Evolutionary conservation across 805 yeast species (phyloP), one percentile per base, ranked within the genome.

Genomic region (Torulaspora delbrueckii): DNA sequence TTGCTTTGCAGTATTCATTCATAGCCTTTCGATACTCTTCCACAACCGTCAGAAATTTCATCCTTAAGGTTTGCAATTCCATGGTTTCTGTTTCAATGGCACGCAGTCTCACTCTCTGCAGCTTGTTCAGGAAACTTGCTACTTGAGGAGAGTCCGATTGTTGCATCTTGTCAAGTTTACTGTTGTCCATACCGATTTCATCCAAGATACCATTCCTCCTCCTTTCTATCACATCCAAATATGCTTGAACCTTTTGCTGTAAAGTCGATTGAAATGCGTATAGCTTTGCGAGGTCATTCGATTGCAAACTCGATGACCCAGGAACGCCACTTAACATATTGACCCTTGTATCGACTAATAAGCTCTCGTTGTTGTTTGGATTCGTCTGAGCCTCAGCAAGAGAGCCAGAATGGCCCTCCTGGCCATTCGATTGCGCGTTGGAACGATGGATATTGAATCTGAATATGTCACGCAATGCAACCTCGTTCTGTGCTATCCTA

Each of bases 31-130:
- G 58, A 44, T 58, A 63, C 26, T 59, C 61, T 24, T 62, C 57
- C 8, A 63, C 56, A 2, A 57, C 52, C 2, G 54, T 53, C 23
- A 48, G 37, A 37, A 60, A 57, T 36, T 55, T 58, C 10, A 53
- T 34, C 33, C 59, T 53, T 18, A 61, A 46, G 19, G 55, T 55
- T 46, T 62, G 63, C 26, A 62, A 34, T 38, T 62, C 66, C 19
- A 59, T 40, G 3, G 63, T 58, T 48, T 64, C 68, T 12, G 60
- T 54, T 44, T 63, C 68, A 6, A 61, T 57, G 3, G 66, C 67
- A 31, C 66, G 57, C 19, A 64, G 41, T 33, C 62, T 56, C 13
- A 63, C 55, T 28, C 61, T 54, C 42, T 64, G 66, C 27, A 62
- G 44, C 37, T 58, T 57, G 45, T 55, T 60, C 9, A 61, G 28